Conservation (phyloP, 2,329 filamentous ascomycete genomes). For the Ceratocystis eucalypticola region DNA sequence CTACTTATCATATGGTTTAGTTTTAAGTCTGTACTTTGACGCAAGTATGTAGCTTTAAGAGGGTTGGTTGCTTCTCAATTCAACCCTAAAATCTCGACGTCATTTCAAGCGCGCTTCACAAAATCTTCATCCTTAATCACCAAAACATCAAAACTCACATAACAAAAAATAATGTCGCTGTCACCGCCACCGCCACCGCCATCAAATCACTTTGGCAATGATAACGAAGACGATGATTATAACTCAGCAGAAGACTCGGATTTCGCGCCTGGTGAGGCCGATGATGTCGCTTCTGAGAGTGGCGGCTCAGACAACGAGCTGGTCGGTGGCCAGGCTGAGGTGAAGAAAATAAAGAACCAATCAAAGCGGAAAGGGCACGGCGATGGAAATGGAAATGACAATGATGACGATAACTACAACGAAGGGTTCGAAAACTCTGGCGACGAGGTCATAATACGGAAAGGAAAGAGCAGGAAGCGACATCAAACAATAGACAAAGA, state of each 20-base stretch:
- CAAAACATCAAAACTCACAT: background rate
- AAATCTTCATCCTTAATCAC: background rate
- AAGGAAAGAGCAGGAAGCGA: conserved; percentile 38
- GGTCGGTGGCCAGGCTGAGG: background rate
- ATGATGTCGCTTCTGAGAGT: conserved; percentile 22
- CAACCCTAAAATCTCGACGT: background rate
- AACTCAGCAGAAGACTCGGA: conserved; percentile 61
- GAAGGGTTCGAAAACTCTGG: conserved; percentile 48
- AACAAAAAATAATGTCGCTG: background rate
- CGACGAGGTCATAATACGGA: conserved; percentile 56
- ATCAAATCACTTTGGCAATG: background rate
- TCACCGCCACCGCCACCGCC: conserved; percentile 1
- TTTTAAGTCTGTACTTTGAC: background rate
- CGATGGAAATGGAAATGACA: conserved; percentile 13
- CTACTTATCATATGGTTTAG: background rate
- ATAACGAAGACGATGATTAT: conserved; percentile 32
- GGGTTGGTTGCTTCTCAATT: background rate
- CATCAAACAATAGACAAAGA: conserved; percentile 34
- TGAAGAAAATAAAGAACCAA: conserved; percentile 15
- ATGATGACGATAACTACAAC: conserved; percentile 2
- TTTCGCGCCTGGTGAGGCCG: conserved; percentile 45
- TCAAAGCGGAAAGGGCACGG: conserved; percentile 27
- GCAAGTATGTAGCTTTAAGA: background rate
- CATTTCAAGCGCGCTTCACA: background rate
- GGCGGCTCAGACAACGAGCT: conserved; percentile 18